phyloP scores from a whole-genome alignment of 805 yeast genomes.

The Candida maesae region DNA sequence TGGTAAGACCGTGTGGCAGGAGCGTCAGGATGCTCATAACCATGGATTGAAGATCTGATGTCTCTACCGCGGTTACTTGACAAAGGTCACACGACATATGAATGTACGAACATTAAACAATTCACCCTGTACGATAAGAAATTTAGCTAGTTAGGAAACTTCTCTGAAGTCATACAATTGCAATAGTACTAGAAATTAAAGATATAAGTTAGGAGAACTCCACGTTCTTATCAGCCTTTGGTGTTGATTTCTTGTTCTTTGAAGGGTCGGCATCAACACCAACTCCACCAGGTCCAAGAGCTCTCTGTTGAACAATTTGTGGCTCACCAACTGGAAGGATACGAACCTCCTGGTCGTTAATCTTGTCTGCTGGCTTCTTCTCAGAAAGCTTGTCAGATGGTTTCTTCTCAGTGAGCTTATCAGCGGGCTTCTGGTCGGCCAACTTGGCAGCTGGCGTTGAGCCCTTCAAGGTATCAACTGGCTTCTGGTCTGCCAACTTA shows the following conservation, averaged over 20 bases:
- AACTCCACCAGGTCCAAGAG: conserved; percentile 11
- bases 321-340: conserved; percentile 10
- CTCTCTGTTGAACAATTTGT: conserved; percentile 9
- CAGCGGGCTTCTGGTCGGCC: not conserved
- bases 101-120: too few species aligned
- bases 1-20: conserved; percentile 96
- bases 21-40: conserved; percentile 67
- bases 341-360: not conserved
- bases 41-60: conserved; percentile 44
- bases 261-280: conserved; percentile 1
- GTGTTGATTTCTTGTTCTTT: not conserved
- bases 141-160: too few species aligned
- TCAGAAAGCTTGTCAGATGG: not conserved
- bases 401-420: not conserved
- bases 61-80: too few species aligned
- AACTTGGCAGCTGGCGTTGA: too few species aligned
- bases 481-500: too few species aligned
- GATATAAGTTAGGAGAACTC: too few species aligned
- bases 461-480: too few species aligned
- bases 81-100: too few species aligned
- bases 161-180: too few species aligned
- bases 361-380: not conserved
- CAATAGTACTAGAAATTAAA: too few species aligned
- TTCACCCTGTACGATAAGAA: too few species aligned
- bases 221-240: too few species aligned